phyloP scores from a whole-genome alignment of 306 rosid genomes.

The Sechiopsis laciniata region DNA sequence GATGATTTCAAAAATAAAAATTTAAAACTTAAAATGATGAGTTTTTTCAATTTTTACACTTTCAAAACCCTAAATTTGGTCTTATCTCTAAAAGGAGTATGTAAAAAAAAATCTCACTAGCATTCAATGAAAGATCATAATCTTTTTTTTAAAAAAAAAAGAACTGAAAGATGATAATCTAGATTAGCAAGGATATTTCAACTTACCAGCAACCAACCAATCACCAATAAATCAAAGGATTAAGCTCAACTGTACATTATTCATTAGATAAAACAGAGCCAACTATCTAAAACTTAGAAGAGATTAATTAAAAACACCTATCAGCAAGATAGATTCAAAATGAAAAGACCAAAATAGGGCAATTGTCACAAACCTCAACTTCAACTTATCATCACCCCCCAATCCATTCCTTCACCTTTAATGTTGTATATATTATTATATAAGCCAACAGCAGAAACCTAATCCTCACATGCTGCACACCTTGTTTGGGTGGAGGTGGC shows the following conservation, averaged over 20 bases:
- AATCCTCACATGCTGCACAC: constrained; percentile 17
- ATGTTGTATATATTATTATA: not conserved
- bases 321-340: constrained; percentile 3
- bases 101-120: too few species aligned
- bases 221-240: constrained; percentile 8
- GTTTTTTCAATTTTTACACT: too few species aligned
- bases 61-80: too few species aligned
- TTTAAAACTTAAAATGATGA: too few species aligned
- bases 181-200: not conserved
- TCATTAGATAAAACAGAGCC: constrained; percentile 5
- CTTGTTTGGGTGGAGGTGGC: constrained; percentile 5
- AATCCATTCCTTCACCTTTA: not conserved
- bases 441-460: constrained; percentile 17
- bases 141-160: too few species aligned
- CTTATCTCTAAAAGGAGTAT: too few species aligned
- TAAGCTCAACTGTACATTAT: constrained; percentile 17
- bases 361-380: not conserved
- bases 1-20: too few species aligned
- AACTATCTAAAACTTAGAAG: constrained; percentile 14
- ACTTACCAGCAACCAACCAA: not conserved
- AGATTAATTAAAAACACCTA: not conserved
- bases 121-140: not conserved
- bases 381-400: too few species aligned
- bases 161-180: not conserved
- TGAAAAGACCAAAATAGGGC: constrained; percentile 8